These are phyloP conservation scores for Candida oleophila DNA, from an alignment of 805 yeast genomes.

Conservation along the genomic window DNA sequence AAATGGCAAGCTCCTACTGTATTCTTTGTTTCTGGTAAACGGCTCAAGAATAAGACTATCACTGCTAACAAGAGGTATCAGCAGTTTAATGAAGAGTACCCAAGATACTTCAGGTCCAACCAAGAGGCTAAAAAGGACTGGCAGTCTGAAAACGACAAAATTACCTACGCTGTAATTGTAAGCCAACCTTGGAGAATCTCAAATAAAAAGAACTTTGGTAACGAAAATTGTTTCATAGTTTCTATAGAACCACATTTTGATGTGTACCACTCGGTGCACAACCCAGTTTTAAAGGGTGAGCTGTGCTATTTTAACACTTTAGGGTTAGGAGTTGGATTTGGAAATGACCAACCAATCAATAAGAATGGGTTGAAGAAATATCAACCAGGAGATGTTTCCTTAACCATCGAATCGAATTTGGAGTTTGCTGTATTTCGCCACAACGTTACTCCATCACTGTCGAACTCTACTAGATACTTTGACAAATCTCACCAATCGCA, in stretches of 20 bases:
- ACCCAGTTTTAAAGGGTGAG: conserved; percentile 32
- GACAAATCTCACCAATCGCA: conserved; percentile 19
- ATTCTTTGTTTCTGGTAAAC: conserved; percentile 64
- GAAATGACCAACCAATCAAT: conserved; percentile 61
- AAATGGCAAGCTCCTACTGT: conserved; percentile 91
- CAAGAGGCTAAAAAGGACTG: conserved; percentile 25
- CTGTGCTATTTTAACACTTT: conserved; percentile 64
- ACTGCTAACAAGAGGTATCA: conserved; percentile 46
- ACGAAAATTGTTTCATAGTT: conserved; percentile 52
- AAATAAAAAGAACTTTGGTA: conserved; percentile 73
- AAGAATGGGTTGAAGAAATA: conserved; percentile 47
- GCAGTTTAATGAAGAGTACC: conserved; percentile 50
- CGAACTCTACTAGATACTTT: conserved; percentile 24
- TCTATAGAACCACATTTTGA: conserved; percentile 69
- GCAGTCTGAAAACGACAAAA: conserved; percentile 41
- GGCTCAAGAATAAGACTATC: conserved; percentile 37
- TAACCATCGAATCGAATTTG: conserved; percentile 73
- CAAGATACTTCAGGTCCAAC: conserved; percentile 26
- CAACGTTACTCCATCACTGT: conserved; percentile 35
- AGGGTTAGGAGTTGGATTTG: conserved; percentile 86
- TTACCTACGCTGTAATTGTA: conserved; percentile 65
- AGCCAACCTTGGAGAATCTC: conserved; percentile 76
- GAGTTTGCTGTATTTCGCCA: conserved; percentile 83
- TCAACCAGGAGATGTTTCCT: conserved; percentile 73
- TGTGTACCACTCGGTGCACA: conserved; percentile 33